A percentile compares a stretch with the other conserved stretches of the same genome.
These are phyloP conservation scores for Ambrosiella beaveri DNA, from an alignment of 2,329 filamentous ascomycete genomes.

Conservation along the genomic window DNA sequence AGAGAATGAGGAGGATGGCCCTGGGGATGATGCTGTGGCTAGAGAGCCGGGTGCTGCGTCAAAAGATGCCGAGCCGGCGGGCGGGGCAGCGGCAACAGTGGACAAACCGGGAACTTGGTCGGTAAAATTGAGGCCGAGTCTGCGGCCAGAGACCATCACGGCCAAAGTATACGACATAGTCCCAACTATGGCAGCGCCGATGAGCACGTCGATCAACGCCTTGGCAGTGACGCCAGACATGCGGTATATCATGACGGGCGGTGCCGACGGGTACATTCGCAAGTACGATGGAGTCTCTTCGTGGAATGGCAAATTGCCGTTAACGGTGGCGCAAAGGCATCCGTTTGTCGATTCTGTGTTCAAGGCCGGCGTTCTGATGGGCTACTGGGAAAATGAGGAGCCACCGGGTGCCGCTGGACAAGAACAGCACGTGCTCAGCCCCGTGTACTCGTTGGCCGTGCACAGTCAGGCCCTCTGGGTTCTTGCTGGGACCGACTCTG, in stretches of 20 bases:
- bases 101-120: slow-evolving; percentile 1
- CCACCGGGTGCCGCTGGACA: slow-evolving; percentile 29
- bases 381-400: slow-evolving; percentile 98
- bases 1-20: slow-evolving; percentile 15
- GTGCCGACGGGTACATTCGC: slow-evolving; percentile 84
- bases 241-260: slow-evolving; percentile 86
- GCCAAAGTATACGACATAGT: slow-evolving; percentile 84
- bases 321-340: slow-evolving; percentile 90
- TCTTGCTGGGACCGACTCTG: slow-evolving; percentile 75
- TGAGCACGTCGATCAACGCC: slow-evolving; percentile 88
- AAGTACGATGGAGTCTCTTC: slow-evolving; percentile 94
- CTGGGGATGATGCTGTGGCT: slow-evolving; percentile 19
- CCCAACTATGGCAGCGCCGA: slow-evolving; percentile 89
- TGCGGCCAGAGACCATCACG: slow-evolving; percentile 62
- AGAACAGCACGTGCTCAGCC: slow-evolving; percentile 54
- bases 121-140: slow-evolving; percentile 32
- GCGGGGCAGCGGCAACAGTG: neutral
- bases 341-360: slow-evolving; percentile 95
- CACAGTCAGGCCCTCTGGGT: slow-evolving; percentile 85
- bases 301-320: slow-evolving; percentile 79
- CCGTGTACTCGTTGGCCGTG: slow-evolving; percentile 85
- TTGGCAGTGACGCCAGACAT: slow-evolving; percentile 85
- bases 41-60: slow-evolving; percentile 18
- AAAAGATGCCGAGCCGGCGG: slow-evolving; percentile 9
- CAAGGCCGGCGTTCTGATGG: slow-evolving; percentile 85